Evolutionary conservation across 2,329 filamentous ascomycete species (phyloP), one percentile per base, ranked within the genome.

Genomic region (Fragosphaeria purpurea): DNA sequence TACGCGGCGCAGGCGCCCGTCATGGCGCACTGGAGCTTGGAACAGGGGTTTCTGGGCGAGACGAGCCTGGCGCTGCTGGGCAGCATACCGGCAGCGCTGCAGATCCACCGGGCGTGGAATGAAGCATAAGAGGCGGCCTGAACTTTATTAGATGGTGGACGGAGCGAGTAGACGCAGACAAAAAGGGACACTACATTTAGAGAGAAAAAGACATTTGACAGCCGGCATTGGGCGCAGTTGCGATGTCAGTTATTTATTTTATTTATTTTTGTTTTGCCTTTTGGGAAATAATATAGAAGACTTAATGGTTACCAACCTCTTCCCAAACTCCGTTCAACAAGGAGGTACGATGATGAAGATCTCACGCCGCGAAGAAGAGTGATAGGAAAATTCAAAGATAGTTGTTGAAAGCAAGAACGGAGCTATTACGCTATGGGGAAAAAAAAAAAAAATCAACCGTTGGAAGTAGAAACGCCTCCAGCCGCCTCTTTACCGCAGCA

Each of bases 1-100:
- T 89, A 88, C 67, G 62, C 80, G 55, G 82, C 85, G 35, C 95
- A 87, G 81, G 80, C 86, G 50, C 88, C 90, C 35, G 71, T 95
- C 63, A 91, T 87, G 54, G 62, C 91, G 32, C 88, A 96, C 70
- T 95, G 86, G 84, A 85, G 87, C 60, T 65, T 83, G 41, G 80
- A 86, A 53, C 70, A 77, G 51, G 87, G 86, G 0, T 61, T 66
- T 40, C 58, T 76, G 48, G 64, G 65, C 38, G 72, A 76, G 42
- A 54, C 67, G 33, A 57, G 62, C 4, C 60, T 76, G 13, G 64
- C 66, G n/a, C 34, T 69, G 47, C 57, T 76, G 48, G 74, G 68
- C 2, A 62, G 65, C 44, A 67, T 75, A 22, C 72, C 74, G 2
- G 69, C 72, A 1, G 57, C 65, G 5, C 66, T 72, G 42, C 65